Evolutionary conservation across 83 land plant species (phyloP), one percentile per base, ranked within the genome.

Genomic region (Larix sibirica): DNA sequence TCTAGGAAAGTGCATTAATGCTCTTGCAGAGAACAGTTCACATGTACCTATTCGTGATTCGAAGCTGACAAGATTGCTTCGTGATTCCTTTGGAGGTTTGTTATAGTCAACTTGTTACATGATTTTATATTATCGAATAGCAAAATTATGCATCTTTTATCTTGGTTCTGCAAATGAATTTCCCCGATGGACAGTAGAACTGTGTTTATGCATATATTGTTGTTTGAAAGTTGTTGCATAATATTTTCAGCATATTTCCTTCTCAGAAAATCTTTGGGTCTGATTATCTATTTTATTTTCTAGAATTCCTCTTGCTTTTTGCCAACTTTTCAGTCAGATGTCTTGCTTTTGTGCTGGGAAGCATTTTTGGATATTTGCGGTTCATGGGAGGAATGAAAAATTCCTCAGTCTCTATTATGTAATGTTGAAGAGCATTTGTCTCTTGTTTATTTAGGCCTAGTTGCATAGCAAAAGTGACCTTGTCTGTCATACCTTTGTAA

Each of bases 11-110:
- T 95, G 98, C 88, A 95, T 95, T 61, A 95, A 95, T 88, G 95
- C 98, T 42, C 79, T 95, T 20, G 98, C 96, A 64, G 95, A 95
- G 81, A 94, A 92, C 79, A 94, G 95, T 85, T 56, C 93, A 38
- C 96, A 95, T 90, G 96, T 94, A 21, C 98, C 98, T 54, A 84
- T 94, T 50, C 90, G 98, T 76, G 98, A 94, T 85, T 92, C 96
- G n/a, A 95, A 95, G 50, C 87, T 96, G 71, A 94, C 96, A 65
- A 90, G 96, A 69, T 80, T 96, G 79, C 96, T 96, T 82, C 89
- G 90, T n/a, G 98, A 96, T 91, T 96, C 98, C 36, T 96, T 96
- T 91, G 98, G 98, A 85, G 98, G 98, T 94, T 58, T 78, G 89
- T 62, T 56, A 10, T 54, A 10, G 6, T 58, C 56, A 36, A 8